phyloP scores from a whole-genome alignment of 768 basidiomycete species.

The Boletus subcaerulescens region DNA sequence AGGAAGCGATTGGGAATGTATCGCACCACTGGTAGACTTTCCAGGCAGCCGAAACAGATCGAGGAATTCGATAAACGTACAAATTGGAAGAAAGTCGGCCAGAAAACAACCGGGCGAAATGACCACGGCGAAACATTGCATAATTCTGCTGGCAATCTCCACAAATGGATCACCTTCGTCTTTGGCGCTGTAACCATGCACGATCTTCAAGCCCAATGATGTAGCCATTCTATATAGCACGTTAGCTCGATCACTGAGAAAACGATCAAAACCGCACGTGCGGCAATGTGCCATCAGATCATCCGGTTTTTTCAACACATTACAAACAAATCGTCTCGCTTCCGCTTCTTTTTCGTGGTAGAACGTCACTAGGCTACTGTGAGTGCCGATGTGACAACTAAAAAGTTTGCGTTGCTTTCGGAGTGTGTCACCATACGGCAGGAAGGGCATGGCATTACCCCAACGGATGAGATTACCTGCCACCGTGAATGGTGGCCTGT shows the following conservation, averaged over 20 bases:
- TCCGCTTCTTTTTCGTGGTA: background rate
- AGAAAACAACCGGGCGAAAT: background rate
- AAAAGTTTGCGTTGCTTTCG: background rate
- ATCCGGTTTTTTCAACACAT: background rate
- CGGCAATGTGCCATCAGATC: background rate
- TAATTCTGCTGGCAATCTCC: slow-evolving; percentile 22
- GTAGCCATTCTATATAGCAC: slow-evolving; percentile 29
- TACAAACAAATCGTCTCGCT: background rate
- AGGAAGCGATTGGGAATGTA: slow-evolving; percentile 16
- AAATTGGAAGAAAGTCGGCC: background rate
- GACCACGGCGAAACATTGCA: slow-evolving; percentile 9
- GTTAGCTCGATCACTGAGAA: background rate
- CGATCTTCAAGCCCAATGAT: slow-evolving; percentile 26
- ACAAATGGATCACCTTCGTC: slow-evolving; percentile 33
- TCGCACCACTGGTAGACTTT: background rate
- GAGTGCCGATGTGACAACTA: background rate
- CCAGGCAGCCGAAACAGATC: background rate
- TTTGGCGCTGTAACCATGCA: slow-evolving; percentile 34
- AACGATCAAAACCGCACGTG: background rate
- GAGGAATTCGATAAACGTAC: background rate
- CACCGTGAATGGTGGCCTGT: slow-evolving; percentile 13
- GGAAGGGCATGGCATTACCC: background rate
- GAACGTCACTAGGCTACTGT: background rate
- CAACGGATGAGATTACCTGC: slow-evolving; percentile 10
- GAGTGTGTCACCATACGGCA: background rate